phyloP scores from a whole-genome alignment of 2,329 filamentous ascomycete species.

The Diplodia intermedia region DNA sequence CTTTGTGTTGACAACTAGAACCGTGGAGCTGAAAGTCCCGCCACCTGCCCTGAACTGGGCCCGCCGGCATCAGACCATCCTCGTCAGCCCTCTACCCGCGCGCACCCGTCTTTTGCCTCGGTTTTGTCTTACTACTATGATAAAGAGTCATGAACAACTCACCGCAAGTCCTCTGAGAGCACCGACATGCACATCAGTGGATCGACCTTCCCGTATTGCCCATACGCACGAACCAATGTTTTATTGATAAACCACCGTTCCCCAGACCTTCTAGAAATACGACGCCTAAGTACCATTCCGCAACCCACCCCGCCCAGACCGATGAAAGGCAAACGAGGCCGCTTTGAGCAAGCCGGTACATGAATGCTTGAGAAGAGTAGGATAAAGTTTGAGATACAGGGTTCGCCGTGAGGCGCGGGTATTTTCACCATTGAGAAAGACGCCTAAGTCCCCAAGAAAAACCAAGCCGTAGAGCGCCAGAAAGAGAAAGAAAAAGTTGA shows the following conservation, averaged over 20 bases:
- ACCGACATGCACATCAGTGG: conserved; percentile 18
- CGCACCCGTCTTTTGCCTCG: not conserved
- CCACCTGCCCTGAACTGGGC: not conserved
- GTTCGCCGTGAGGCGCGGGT: conserved; percentile 12
- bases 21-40: not conserved
- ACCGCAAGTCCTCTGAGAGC: conserved; percentile 15
- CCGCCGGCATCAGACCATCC: not conserved
- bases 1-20: not conserved
- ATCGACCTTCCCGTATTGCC: conserved; percentile 3
- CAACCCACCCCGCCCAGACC: not conserved
- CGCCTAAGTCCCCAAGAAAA: not conserved
- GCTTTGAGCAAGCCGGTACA: not conserved
- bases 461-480: not conserved
- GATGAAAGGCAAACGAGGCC: not conserved
- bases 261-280: not conserved
- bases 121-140: not conserved
- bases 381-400: not conserved
- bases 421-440: conserved; percentile 17
- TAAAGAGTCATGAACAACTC: not conserved
- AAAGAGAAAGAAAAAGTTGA: not conserved
- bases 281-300: not conserved
- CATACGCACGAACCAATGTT: conserved; percentile 8
- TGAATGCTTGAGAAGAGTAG: not conserved
- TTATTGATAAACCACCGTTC: conserved; percentile 14
- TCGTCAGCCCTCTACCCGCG: conserved; percentile 1